phyloP scores from a whole-genome alignment of 257 asterid genomes.

The Scutellaria minor region DNA sequence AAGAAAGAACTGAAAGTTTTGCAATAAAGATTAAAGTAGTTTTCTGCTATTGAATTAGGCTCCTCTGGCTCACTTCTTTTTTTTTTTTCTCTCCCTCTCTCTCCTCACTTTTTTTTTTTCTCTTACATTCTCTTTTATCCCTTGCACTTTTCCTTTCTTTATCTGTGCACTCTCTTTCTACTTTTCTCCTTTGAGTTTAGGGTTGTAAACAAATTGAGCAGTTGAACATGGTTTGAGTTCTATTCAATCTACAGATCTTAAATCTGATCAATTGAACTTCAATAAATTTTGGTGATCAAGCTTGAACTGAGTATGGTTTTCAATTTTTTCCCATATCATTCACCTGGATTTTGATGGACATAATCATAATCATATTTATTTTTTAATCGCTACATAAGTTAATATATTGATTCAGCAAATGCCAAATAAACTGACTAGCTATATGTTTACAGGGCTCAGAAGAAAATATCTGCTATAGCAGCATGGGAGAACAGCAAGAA shows the following conservation, averaged over 20 bases:
- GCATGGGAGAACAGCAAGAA: constrained; percentile 98
- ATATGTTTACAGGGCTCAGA: constrained; percentile 68
- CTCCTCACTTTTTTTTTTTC: not conserved
- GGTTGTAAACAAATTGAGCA: not conserved
- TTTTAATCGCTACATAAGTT: not conserved
- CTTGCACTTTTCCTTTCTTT: constrained; percentile 17
- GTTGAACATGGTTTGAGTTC: not conserved
- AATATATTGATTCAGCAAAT: not conserved
- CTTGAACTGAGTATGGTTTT: not conserved
- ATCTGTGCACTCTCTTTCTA: constrained; percentile 23
- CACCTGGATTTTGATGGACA: not conserved
- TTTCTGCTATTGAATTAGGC: not conserved
- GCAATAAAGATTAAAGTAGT: constrained; percentile 8
- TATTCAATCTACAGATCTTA: not conserved
- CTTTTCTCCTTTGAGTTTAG: not conserved
- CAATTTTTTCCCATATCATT: not conserved
- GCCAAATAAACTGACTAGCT: not conserved
- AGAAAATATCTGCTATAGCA: constrained; percentile 59
- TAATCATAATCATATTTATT: constrained; percentile 1
- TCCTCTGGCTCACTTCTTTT: not conserved
- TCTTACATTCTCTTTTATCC: not conserved
- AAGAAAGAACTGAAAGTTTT: not conserved
- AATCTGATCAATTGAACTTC: not conserved
- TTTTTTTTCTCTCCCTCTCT: not conserved
- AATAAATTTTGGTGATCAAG: constrained; percentile 1